phyloP scores from a whole-genome alignment of 176 grass and related monocot genomes.

The Tillandsia leiboldiana region DNA sequence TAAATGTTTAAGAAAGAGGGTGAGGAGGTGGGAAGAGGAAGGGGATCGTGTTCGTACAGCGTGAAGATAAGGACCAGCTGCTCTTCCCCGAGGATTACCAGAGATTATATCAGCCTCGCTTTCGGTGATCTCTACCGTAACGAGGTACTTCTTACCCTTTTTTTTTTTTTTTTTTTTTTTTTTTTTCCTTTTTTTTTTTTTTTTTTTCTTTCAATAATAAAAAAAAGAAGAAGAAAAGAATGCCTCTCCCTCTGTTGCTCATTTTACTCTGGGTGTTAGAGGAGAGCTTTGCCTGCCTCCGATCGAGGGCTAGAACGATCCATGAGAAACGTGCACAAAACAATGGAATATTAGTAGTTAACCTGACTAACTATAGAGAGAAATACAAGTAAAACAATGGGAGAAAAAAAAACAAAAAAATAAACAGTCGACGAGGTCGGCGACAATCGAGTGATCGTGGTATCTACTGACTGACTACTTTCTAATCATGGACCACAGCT shows the following conservation, averaged over 20 bases:
- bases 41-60: constrained; percentile 42
- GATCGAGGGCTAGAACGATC: neutral
- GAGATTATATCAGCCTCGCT: constrained; percentile 53
- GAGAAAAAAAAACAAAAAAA: too few relatives aligned
- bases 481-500: too few relatives aligned
- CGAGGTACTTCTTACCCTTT: constrained; percentile 26
- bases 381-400: too few relatives aligned
- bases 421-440: too few relatives aligned
- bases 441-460: too few relatives aligned
- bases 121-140: constrained; percentile 65
- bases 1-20: neutral
- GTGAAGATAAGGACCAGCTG: constrained; percentile 85
- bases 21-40: neutral
- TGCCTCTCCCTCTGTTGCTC: neutral
- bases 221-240: neutral
- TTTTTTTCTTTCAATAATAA: neutral
- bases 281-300: too few relatives aligned
- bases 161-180: neutral
- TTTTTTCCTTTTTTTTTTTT: too few relatives aligned
- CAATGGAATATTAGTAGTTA: neutral
- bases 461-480: too few relatives aligned
- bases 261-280: too few relatives aligned
- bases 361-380: too few relatives aligned
- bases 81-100: constrained; percentile 34
- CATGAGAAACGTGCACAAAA: neutral